phyloP scores from a whole-genome alignment of 73 alveolate species.

The Tetrahymena thermophila region DNA sequence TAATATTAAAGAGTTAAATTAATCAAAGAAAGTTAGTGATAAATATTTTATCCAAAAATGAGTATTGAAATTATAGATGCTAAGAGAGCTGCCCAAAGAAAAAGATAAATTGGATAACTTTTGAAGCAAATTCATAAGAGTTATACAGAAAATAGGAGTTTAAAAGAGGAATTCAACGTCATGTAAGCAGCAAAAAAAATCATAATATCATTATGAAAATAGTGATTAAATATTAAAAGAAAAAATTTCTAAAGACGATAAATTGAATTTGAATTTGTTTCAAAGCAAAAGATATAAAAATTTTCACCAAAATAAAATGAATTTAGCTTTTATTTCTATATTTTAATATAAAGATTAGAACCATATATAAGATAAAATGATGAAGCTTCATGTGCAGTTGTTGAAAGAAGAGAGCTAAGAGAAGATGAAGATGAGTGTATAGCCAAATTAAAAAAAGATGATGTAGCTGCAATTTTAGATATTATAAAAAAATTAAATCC shows the following conservation, averaged over 20 bases:
- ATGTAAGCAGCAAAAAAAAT: background rate
- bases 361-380: background rate
- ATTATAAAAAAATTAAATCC: background rate
- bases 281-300: background rate
- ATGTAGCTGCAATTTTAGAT: background rate
- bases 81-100: background rate
- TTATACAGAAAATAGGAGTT: background rate
- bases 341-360: background rate
- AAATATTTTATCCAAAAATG: background rate
- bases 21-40: background rate
- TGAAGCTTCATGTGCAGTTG: background rate
- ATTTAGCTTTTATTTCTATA: background rate
- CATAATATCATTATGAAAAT: background rate
- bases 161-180: background rate
- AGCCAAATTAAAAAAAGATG: background rate
- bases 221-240: background rate
- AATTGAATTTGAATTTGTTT: background rate
- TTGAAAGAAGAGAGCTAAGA: background rate
- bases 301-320: background rate
- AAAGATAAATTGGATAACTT: background rate
- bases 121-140: background rate
- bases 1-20: background rate
- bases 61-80: background rate
- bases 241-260: background rate
- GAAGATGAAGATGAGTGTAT: background rate